Evolutionary conservation across 2,329 filamentous ascomycete species (phyloP), one percentile per base, ranked within the genome.

Genomic region (Ploettnerulaceae sp.): DNA sequence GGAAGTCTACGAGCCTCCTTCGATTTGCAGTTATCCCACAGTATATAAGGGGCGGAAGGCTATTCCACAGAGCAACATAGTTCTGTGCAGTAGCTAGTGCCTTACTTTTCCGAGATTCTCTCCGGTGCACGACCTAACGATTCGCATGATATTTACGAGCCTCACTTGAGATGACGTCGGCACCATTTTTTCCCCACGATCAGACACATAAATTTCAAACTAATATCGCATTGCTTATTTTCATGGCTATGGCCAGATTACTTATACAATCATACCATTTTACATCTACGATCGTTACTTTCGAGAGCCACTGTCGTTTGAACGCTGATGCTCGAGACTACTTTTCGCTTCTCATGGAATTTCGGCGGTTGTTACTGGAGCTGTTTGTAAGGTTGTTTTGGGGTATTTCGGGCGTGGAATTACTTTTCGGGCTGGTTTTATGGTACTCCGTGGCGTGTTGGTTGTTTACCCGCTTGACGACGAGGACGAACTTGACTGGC

Each of bases 1-100:
- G 26, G 26, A 7, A 31, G 21, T 32, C 4, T 33, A 25, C n/a
- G 5, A 25, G 29, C 22, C 17, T 24, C 18, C 29, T 20, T 8
- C 34, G 17, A 22, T 24, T 7, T 24, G 7, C 28, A 38, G 33
- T 44, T 38, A n/a, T 33, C 39, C 5, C 35, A 41, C 12, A 20
- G 36, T 37, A 45, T 15, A 45, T 49, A 45, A 36, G 35, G n/a
- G 34, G 46, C 39, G 46, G 46, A 33, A 26, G 14, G 36, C 14
- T 44, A 31, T 32, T 26, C 25, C 18, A 20, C 25, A 6, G 18
- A 37, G n/a, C 21, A 34, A 11, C 17, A 42, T 38, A 24, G 29
- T 37, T 22, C 25, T 14, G 31, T 24, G 18, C 29, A 32, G 39
- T 14, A 20, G 12, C 39, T 34, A 21, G 21, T 25, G 39, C 29